Conservation (phyloP, 768 basidiomycete genomes). For the Suillus fuscotomentosus region DNA sequence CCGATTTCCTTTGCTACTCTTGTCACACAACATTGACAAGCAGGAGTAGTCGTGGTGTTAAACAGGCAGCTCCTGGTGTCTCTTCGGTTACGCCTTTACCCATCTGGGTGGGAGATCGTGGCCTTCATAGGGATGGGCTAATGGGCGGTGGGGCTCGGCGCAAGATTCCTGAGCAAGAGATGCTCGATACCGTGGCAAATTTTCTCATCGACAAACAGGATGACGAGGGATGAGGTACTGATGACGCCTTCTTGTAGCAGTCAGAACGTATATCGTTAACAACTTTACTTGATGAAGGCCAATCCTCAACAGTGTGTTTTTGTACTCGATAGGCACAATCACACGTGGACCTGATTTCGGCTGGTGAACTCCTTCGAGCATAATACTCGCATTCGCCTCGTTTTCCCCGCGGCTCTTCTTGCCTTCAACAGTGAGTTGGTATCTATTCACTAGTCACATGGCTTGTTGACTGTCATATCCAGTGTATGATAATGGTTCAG, state of each 20-base stretch:
- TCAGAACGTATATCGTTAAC: not conserved
- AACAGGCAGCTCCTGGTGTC: conserved; percentile 11
- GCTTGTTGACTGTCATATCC: not conserved
- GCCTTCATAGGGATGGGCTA: not conserved
- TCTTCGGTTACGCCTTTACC: conserved; percentile 19
- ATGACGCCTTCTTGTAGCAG: not conserved
- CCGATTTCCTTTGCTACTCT: conserved; percentile 55
- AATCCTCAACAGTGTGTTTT: not conserved
- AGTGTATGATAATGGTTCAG: not conserved
- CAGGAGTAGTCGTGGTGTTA: conserved; percentile 45
- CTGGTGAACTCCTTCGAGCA: not conserved
- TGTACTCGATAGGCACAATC: not conserved
- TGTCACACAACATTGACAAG: conserved; percentile 64
- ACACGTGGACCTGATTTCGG: not conserved
- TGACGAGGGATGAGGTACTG: not conserved
- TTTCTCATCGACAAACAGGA: conserved; percentile 34
- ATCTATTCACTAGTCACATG: not conserved
- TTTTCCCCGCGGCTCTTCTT: not conserved
- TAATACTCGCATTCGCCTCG: not conserved
- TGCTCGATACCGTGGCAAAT: conserved; percentile 36
- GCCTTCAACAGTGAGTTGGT: not conserved
- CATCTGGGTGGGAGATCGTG: conserved; percentile 32
- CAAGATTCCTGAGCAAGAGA: conserved; percentile 30
- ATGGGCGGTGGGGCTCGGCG: conserved; percentile 28
- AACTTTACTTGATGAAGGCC: not conserved